A percentile compares a stretch with the other conserved stretches of the same genome.
Conservation (phyloP, 345 rosid genomes). For the Brassica incana region DNA sequence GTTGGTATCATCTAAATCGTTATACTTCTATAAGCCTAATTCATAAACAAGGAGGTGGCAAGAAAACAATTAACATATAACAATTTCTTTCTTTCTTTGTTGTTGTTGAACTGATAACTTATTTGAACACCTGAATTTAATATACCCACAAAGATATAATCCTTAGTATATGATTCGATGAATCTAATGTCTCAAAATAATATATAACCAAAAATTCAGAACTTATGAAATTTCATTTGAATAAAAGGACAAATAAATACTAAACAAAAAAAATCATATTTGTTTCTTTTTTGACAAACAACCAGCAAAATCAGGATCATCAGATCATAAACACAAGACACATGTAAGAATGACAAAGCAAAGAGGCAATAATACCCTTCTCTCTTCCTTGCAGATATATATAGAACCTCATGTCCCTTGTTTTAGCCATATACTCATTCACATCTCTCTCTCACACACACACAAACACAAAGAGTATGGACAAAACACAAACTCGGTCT, state of each 20-base stretch:
- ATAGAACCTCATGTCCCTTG: not conserved
- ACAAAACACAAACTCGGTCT: constrained; percentile 33
- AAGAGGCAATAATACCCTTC: constrained; percentile 20
- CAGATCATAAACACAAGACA: not conserved
- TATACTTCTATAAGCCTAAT: not conserved
- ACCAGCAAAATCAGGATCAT: not conserved
- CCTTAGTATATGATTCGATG: not conserved
- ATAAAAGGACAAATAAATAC: not conserved
- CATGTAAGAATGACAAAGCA: not conserved
- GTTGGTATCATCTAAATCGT: not conserved
- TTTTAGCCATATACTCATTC: not conserved
- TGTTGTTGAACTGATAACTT: not conserved
- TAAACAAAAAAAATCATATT: not conserved
- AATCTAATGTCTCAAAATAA: not conserved
- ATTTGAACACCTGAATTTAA: not conserved
- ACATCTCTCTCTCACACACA: not conserved
- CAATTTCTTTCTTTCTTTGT: not conserved
- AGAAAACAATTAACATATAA: not conserved
- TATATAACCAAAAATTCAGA: not conserved
- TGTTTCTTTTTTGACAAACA: not conserved
- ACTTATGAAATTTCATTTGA: not conserved
- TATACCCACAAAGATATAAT: not conserved
- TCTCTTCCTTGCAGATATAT: constrained; percentile 1
- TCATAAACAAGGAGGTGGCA: not conserved
- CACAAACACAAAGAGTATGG: not conserved